Conservation (phyloP, 148 eudicot species). For the Heliamphora exappendiculata region DNA sequence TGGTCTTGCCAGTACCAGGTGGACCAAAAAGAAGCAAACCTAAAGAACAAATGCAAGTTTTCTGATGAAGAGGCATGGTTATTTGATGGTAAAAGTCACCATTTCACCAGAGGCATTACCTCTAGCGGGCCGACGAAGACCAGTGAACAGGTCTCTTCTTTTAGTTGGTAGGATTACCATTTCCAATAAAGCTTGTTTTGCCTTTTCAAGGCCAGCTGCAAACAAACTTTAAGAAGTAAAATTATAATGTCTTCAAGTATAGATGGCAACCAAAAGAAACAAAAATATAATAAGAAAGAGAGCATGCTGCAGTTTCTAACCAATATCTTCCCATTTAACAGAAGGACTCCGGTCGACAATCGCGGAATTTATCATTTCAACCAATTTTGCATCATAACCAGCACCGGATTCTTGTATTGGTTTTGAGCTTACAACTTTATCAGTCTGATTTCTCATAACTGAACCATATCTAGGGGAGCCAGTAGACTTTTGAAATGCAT, state of each 20-base stretch:
- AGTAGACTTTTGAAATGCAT: constrained; percentile 33
- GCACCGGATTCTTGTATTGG: constrained; percentile 42
- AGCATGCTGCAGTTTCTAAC: constrained; percentile 32
- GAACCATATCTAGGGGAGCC: constrained; percentile 29
- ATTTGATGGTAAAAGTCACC: constrained; percentile 1
- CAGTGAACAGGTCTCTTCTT: constrained; percentile 92
- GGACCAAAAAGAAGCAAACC: constrained; percentile 99
- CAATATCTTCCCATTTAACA: constrained; percentile 97
- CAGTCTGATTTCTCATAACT: constrained; percentile 23
- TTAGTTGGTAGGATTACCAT: constrained; percentile 94
- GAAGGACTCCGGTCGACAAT: constrained; percentile 95
- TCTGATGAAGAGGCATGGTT: not conserved
- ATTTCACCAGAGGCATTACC: constrained; percentile 33
- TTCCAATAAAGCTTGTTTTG: constrained; percentile 88
- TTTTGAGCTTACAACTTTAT: constrained; percentile 37
- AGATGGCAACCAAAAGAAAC: constrained; percentile 3
- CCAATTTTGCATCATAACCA: constrained; percentile 67
- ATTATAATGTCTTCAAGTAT: not conserved
- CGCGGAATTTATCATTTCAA: constrained; percentile 87
- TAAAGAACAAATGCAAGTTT: constrained; percentile 20
- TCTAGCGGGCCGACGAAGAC: constrained; percentile 92
- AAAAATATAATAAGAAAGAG: not conserved
- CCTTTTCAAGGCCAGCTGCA: constrained; percentile 97
- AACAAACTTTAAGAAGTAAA: constrained; percentile 11
- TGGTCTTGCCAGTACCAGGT: constrained; percentile 97